Conservation (phyloP, 352 stramenopile species). For the Pythium dissotocum region DNA sequence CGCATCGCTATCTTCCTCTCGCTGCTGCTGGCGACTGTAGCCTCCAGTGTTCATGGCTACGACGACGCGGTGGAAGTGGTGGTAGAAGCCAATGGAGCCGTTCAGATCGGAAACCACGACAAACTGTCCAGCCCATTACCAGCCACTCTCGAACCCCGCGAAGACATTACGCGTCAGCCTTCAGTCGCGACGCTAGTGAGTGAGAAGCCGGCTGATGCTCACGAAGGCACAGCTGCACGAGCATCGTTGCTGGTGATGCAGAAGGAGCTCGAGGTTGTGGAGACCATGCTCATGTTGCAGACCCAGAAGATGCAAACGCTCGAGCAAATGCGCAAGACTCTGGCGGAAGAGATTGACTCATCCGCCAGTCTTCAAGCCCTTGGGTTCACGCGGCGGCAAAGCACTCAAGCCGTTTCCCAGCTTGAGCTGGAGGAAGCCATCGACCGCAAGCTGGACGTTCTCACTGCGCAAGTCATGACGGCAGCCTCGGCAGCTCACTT, state of each 20-base stretch:
- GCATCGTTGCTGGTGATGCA: slow-evolving; percentile 20
- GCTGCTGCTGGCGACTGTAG: not conserved
- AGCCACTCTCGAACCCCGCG: not conserved
- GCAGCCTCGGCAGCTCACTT: slow-evolving; percentile 24
- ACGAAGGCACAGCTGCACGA: not conserved
- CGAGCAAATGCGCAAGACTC: slow-evolving; percentile 12
- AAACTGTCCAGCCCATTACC: not conserved
- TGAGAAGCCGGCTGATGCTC: not conserved
- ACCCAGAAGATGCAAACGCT: slow-evolving; percentile 20
- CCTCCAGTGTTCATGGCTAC: not conserved
- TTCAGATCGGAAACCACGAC: not conserved
- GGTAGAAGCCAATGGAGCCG: not conserved
- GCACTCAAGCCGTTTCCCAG: not conserved
- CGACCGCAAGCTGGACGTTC: slow-evolving; percentile 15
- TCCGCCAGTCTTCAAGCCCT: not conserved
- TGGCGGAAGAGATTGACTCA: not conserved
- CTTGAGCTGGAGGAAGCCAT: slow-evolving; percentile 10
- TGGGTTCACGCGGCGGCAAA: not conserved
- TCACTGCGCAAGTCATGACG: slow-evolving; percentile 2
- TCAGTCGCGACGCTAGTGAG: not conserved
- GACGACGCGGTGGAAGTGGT: slow-evolving; percentile 7
- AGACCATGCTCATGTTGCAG: slow-evolving; percentile 22
- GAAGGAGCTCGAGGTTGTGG: slow-evolving; percentile 22
- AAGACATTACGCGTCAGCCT: not conserved
- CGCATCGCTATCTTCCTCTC: not conserved